A percentile compares a stretch with the other conserved stretches of the same genome.
These are phyloP conservation scores for Nephelium lappaceum DNA, from an alignment of 345 rosid genomes.

Conservation along the genomic window DNA sequence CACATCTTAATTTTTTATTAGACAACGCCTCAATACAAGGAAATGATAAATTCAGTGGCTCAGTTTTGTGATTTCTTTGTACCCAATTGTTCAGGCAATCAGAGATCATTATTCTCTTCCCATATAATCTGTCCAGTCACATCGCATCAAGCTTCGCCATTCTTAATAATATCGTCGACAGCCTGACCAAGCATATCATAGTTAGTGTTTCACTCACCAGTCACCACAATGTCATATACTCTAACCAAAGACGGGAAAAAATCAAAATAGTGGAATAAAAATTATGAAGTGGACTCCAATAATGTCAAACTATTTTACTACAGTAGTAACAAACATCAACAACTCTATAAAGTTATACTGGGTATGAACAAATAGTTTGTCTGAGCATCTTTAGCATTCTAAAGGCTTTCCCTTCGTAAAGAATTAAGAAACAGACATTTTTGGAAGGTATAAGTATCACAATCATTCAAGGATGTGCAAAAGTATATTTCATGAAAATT, in stretches of 20 bases:
- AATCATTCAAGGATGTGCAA: background rate
- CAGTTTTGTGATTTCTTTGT: too few species aligned
- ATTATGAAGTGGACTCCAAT: background rate
- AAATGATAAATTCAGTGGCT: background rate
- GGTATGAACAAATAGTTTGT: background rate
- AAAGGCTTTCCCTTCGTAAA: too few species aligned
- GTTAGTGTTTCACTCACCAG: background rate
- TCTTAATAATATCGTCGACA: too few species aligned
- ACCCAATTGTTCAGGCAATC: background rate
- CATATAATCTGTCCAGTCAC: background rate
- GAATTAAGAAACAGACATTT: background rate
- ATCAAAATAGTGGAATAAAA: background rate
- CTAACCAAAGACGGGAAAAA: background rate
- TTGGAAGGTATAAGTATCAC: background rate
- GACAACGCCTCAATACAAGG: background rate
- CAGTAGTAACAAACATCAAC: background rate
- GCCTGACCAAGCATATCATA: background rate
- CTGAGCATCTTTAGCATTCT: background rate
- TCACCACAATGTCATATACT: background rate
- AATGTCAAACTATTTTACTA: background rate
- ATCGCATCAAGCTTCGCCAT: background rate
- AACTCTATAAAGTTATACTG: too few species aligned
- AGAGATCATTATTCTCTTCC: background rate
- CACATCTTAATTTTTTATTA: background rate
- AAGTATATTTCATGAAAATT: background rate